A percentile compares a stretch with the other conserved stretches of the same genome.
These are phyloP conservation scores for Hypoxylon sp. DNA, from an alignment of 2,329 filamentous ascomycete species.

Conservation along the genomic window DNA sequence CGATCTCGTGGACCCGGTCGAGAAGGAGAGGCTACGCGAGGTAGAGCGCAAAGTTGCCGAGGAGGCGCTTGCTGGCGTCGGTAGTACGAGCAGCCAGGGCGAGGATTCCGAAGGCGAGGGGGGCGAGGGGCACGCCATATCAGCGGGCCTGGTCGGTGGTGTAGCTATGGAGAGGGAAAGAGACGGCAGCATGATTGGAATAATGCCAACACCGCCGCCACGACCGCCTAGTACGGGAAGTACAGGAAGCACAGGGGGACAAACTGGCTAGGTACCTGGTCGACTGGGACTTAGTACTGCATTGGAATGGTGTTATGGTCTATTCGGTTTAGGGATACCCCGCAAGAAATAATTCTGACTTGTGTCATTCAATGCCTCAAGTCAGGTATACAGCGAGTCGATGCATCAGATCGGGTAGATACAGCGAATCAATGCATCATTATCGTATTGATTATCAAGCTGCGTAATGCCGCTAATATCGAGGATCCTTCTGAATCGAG, in stretches of 20 bases:
- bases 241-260: conserved; percentile 56
- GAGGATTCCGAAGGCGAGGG: conserved; percentile 52
- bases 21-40: conserved; percentile 67
- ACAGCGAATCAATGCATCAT: neutral
- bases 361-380: neutral
- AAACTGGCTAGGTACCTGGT: conserved; percentile 41
- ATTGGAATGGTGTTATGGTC: conserved; percentile 28
- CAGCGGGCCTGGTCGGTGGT: conserved; percentile 53
- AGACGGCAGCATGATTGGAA: conserved; percentile 37
- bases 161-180: conserved; percentile 58
- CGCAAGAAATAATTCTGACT: neutral
- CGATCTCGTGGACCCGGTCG: conserved; percentile 70
- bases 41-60: conserved; percentile 60
- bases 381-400: neutral
- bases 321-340: conserved; percentile 32
- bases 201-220: conserved; percentile 54
- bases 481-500: neutral
- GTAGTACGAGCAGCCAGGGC: conserved; percentile 50
- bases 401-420: neutral
- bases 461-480: neutral
- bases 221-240: conserved; percentile 57
- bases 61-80: conserved; percentile 53
- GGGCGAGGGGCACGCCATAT: conserved; percentile 42
- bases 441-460: neutral
- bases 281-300: neutral